Percentiles rank a stretch among this genome's conserved stretches.
phyloP scores from a whole-genome alignment of 2,329 filamentous ascomycete genomes.

The Penicillium paneum region DNA sequence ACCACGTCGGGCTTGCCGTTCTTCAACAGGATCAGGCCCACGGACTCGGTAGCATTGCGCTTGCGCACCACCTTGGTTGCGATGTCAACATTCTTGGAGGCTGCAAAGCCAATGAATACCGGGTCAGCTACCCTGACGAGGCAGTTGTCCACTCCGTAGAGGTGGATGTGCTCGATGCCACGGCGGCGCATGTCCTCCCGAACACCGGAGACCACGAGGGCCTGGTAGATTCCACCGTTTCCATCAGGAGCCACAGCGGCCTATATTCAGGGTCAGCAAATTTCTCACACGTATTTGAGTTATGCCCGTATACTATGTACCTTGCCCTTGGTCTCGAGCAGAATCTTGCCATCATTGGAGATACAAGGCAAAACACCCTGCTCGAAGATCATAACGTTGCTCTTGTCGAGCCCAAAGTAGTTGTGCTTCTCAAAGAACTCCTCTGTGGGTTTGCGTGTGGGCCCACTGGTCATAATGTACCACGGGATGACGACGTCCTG shows the following conservation, averaged over 20 bases:
- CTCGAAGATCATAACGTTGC: slow-evolving; percentile 91
- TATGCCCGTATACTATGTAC: slow-evolving; percentile 38
- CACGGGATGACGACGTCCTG: slow-evolving; percentile 72
- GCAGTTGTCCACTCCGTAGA: slow-evolving; percentile 98
- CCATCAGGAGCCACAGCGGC: slow-evolving; percentile 94
- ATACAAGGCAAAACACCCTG: slow-evolving; percentile 96
- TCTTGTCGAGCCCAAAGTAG: slow-evolving; percentile 83
- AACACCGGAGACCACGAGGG: slow-evolving; percentile 74
- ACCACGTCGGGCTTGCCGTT: slow-evolving; percentile 96
- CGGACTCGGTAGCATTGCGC: slow-evolving; percentile 91
- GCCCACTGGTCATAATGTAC: slow-evolving; percentile 99
- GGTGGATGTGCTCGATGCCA: slow-evolving; percentile 90
- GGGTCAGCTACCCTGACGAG: slow-evolving; percentile 98
- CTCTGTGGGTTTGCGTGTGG: slow-evolving; percentile 87
- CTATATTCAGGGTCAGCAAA: slow-evolving; percentile 32
- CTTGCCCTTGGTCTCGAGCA: slow-evolving; percentile 85
- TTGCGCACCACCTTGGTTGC: slow-evolving; percentile 99
- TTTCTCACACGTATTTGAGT: background rate
- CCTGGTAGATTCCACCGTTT: slow-evolving; percentile 95
- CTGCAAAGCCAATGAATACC: slow-evolving; percentile 89
- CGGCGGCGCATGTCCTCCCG: slow-evolving; percentile 84
- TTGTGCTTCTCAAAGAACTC: slow-evolving; percentile 84
- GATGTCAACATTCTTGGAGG: slow-evolving; percentile 84
- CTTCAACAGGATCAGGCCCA: slow-evolving; percentile 90
- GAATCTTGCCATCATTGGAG: slow-evolving; percentile 94